phyloP scores from a whole-genome alignment of 2,329 filamentous ascomycete species.

The Botryosphaeria dothidea region DNA sequence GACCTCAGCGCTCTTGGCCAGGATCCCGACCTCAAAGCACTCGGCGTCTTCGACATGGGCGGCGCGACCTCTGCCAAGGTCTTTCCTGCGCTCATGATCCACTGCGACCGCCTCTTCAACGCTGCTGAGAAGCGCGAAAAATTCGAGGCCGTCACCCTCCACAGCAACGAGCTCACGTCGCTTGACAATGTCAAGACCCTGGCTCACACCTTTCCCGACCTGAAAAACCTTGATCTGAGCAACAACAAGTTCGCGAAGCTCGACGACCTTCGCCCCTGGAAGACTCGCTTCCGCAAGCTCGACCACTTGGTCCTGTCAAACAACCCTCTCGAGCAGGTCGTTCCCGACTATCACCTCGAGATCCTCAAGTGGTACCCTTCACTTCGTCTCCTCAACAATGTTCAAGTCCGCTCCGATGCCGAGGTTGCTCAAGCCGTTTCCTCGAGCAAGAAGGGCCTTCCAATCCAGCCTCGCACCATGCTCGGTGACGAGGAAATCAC shows the following conservation, averaged over 20 bases:
- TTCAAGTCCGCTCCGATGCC: conserved; percentile 71
- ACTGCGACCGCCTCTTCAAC: conserved; percentile 78
- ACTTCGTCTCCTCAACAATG: conserved; percentile 73
- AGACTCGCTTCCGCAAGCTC: conserved; percentile 73
- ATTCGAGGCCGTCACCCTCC: conserved; percentile 79
- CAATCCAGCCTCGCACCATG: conserved; percentile 66
- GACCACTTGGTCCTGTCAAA: conserved; percentile 77
- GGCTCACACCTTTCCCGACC: conserved; percentile 76
- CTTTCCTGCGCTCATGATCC: conserved; percentile 86
- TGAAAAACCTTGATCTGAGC: conserved; percentile 87
- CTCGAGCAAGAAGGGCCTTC: conserved; percentile 56
- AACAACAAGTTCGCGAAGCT: conserved; percentile 74
- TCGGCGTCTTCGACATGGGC: conserved; percentile 73
- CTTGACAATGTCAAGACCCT: conserved; percentile 73
- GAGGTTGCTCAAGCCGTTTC: conserved; percentile 52
- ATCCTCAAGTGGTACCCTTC: conserved; percentile 81
- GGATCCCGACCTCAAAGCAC: conserved; percentile 69
- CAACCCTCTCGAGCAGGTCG: conserved; percentile 65
- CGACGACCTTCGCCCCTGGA: conserved; percentile 72
- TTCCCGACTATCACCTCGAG: conserved; percentile 61
- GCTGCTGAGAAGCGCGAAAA: conserved; percentile 72
- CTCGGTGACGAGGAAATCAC: conserved; percentile 72
- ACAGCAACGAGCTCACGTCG: conserved; percentile 75
- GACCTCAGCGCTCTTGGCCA: conserved; percentile 76
- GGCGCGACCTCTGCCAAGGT: conserved; percentile 74